Evolutionary conservation across 2,329 filamentous ascomycete genomes (phyloP).

Genomic region (Coccinonectria pachysandricola): DNA sequence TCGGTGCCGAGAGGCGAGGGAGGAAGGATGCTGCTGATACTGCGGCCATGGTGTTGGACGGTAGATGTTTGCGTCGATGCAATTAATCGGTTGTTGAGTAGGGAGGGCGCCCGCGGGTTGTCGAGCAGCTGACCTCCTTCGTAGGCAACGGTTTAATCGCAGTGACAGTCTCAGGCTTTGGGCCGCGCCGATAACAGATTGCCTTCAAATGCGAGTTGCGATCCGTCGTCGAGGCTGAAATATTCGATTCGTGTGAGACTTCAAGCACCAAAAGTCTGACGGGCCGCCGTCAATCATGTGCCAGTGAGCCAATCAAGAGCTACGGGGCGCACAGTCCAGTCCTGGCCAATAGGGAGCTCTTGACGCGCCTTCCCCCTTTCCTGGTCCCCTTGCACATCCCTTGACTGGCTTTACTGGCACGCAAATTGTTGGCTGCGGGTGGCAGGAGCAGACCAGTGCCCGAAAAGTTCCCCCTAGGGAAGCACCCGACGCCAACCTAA

Average conservation of each 20-base stretch:
- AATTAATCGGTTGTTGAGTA: conserved; percentile 4
- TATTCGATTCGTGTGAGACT: conserved; percentile 15
- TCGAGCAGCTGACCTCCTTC: no score
- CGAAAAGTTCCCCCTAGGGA: conserved; percentile 31
- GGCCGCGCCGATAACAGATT: no score
- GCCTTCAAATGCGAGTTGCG: conserved; percentile 6
- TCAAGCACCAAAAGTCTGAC: conserved; percentile 22
- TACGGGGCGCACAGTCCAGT: conserved; percentile 18
- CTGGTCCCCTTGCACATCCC: conserved; percentile 27
- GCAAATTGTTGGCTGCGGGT: conserved; percentile 41
- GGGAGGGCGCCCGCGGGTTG: no score
- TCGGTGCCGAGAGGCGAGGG: conserved; percentile 39
- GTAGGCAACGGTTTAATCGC: no score
- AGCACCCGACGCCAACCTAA: conserved; percentile 17
- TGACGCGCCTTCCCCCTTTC: conserved; percentile 33
- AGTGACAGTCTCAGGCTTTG: no score
- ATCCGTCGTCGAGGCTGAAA: conserved; percentile 7
- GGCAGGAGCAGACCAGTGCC: conserved; percentile 27
- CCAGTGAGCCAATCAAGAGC: conserved; percentile 22
- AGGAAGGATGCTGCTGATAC: conserved; percentile 37
- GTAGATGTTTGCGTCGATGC: no score
- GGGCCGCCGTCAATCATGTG: conserved; percentile 16
- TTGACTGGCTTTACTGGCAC: conserved; percentile 20
- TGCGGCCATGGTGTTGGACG: conserved; percentile 35
- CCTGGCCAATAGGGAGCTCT: conserved; percentile 21